Percentiles rank a stretch among this genome's conserved stretches.
Conservation (phyloP, 2,329 filamentous ascomycete genomes). For the Colletotrichum noveboracense region DNA sequence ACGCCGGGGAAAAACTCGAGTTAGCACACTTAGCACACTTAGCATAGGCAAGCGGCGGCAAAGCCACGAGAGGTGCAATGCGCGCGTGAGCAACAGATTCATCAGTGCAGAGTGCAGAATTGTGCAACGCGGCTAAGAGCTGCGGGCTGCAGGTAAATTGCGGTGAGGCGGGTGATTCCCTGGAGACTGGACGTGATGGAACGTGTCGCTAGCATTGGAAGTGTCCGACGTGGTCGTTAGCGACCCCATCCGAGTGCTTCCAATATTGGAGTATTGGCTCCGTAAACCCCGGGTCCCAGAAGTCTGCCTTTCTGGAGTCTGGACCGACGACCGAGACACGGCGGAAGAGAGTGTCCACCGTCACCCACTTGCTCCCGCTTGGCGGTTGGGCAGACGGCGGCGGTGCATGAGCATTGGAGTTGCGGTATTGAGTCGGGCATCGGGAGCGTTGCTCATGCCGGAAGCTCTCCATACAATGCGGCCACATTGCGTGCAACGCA, state of each 20-base stretch:
- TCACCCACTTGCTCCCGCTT: conserved; percentile 2
- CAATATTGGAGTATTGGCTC: conserved; percentile 15
- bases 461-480: conserved; percentile 5
- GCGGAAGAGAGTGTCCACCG: background rate
- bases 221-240: background rate
- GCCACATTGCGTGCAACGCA: conserved; percentile 9
- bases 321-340: background rate
- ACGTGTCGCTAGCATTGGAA: background rate
- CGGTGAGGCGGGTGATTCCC: conserved; percentile 13
- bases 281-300: background rate
- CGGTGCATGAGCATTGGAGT: conserved; percentile 14
- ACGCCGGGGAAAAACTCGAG: background rate
- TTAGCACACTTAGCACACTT: background rate
- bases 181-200: background rate
- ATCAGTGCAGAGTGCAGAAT: background rate
- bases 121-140: background rate
- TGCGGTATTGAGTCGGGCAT: background rate
- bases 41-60: background rate
- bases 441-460: conserved; percentile 12
- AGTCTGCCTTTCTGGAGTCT: conserved; percentile 4
- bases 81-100: background rate
- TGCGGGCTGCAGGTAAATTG: conserved; percentile 7
- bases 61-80: background rate
- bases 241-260: background rate
- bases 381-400: conserved; percentile 5